Base-by-base conservation (phyloP, 129 eudicot genomes). In the Oenanthe sinensis region DNA sequence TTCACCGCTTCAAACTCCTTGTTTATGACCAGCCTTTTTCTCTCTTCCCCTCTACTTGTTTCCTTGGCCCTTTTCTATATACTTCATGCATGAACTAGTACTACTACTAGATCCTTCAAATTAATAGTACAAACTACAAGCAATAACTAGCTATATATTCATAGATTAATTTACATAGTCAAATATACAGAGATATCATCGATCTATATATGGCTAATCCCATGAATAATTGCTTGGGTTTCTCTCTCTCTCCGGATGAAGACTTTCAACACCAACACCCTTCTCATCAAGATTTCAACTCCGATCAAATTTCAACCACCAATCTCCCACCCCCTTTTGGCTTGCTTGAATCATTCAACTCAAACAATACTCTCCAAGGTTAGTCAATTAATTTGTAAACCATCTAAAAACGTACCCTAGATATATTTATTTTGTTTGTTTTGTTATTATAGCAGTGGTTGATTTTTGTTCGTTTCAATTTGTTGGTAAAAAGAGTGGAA, bases 181-280 rank as follows among this genome's bases (percentile, higher is more conserved):
- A 9, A n/a, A 55, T 20, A 55, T 37, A n/a, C n/a, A n/a, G n/a
- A n/a, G n/a, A n/a, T n/a, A n/a, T n/a, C n/a, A n/a, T n/a, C n/a
- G n/a, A n/a, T n/a, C 2, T 37, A 47, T 79, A 49, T 44, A 83
- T 80, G 83, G 86, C 86, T 9, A 79, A 74, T 46, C 46, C 83
- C 70, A 88, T 90, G 89, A 91, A 91, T 76, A 92, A 92, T 78
- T 93, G 98, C 92, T 82, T 93, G 55, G 98, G 96, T 8, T 93
- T 93, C 83, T 91, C 98, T 55, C 89, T 91, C 26, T 85, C 96
- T 37, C 88, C 71, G 13, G 40, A 65, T 65, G 40, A 65, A 30
- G 42, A 65, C 0, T 65, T 11, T 30, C 71, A 28, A 1, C 71
- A 12, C 0, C 71, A n/a, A 22, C 65, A 55, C 30, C 30, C 71